phyloP scores from a whole-genome alignment of 495 filamentous ascomycete genomes.

The Neurospora sp. region DNA sequence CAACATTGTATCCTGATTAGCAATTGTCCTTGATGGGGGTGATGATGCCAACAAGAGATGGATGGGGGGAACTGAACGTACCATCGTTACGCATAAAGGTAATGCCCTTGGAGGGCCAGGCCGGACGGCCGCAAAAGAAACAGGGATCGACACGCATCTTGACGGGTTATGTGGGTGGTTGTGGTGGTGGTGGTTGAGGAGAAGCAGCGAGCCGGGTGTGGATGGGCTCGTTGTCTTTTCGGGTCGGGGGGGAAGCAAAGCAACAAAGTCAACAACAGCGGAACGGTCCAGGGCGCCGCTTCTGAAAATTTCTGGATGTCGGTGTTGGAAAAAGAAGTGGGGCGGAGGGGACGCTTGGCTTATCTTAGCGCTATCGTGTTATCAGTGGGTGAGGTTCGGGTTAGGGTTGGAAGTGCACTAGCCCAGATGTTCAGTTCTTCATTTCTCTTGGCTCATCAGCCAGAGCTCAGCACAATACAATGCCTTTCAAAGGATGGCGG shows the following conservation, averaged over 20 bases:
- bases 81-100: constrained; percentile 64
- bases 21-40: too few species aligned
- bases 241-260: background rate
- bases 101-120: constrained; percentile 85
- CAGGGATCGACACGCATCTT: constrained; percentile 64
- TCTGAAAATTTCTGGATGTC: constrained; percentile 11
- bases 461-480: too few species aligned
- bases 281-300: background rate
- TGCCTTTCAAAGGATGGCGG: too few species aligned
- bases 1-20: too few species aligned
- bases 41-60: background rate
- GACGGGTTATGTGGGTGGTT: constrained; percentile 9
- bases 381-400: background rate
- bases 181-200: background rate
- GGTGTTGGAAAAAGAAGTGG: constrained; percentile 8
- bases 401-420: background rate
- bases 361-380: constrained; percentile 3
- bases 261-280: background rate
- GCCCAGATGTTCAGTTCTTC: too few species aligned
- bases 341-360: constrained; percentile 3
- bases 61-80: constrained; percentile 18
- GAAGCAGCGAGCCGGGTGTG: background rate
- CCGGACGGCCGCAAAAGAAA: constrained; percentile 76
- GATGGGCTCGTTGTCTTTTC: background rate
- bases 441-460: too few species aligned